Base-by-base conservation (phyloP, 257 asterid genomes). In the Coffea eugenioides region DNA sequence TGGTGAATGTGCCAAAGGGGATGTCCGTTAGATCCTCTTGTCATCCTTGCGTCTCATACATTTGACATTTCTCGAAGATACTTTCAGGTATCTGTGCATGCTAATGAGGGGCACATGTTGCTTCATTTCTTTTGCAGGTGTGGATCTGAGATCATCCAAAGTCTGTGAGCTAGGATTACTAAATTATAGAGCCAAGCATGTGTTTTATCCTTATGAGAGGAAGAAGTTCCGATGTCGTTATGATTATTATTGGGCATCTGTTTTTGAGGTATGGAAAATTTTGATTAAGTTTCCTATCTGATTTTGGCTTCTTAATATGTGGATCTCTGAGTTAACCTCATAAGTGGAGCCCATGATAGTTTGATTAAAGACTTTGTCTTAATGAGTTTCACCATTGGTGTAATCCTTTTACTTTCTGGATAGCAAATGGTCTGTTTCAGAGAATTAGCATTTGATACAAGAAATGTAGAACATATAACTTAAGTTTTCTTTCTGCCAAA, bases 181-280 rank as follows among this genome's bases (percentile, higher is more conserved):
- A 67, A 92, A 94, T 85, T 94, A 94, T 80, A 92, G 89, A 82
- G 99, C 98, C 71, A 96, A 94, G 86, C 89, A 86, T 83, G 98
- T 91, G 13, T 93, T 95, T 82, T 87, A 94, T 84, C 97, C 97
- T 23, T 84, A 81, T 71, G 97, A 92, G 79, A 85, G 90, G 62
- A 92, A 88, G 85, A 95, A 89, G 77, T 94, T 89, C 70, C 92
- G 99, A 71, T 95, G 99, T 82, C 99, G 82, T 83, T 91, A 88
- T 83, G 99, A 95, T 87, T 95, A 95, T 88, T 95, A 95, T 57
- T 95, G 98, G 99, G 97, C 99, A 79, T 92, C 99, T 82, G 93
- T 95, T 21, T 92, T 95, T 85, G 86, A 95, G 99, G 99, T 25
- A 46, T 20, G 39, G 69, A 56, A 69, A 57, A 51, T 74, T 74